Evolutionary conservation across 2,329 filamentous ascomycete species (phyloP), one percentile per base, ranked within the genome.

Genomic region (Fusarium concolor): DNA sequence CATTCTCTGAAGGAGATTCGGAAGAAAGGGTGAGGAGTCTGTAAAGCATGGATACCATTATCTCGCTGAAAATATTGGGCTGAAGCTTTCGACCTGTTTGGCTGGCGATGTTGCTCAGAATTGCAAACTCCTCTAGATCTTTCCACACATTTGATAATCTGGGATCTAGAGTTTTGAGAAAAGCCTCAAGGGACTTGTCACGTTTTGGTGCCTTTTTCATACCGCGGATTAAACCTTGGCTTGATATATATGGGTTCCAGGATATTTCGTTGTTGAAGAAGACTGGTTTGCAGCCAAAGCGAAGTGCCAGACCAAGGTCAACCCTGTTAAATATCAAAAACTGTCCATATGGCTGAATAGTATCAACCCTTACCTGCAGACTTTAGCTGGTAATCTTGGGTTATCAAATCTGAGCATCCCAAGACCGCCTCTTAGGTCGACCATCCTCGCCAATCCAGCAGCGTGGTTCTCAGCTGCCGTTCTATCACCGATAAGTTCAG

Each of bases 41-140:
- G 38, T 70, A 70, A 2, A 68, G 26, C 10, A 56, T 26, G 0
- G 56, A 73, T 17, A 67, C 47, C 71, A 63, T 69, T 20, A 47
- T 66, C 35, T 73, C 67, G 29, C 67, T 73, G 1, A 73, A 69
- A 1, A 62, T 62, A 3, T 66, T 70, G 3, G 65, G 64, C 2
- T 59, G 53, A 2, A 73, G 51, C 24, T 63, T 73, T 3, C 62
- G 35, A 4, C 28, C 31, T 17, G 66, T 70, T 35, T 73, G 68
- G 14, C 44, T 22, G 9, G 70, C 71, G 12, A 73, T 59, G 35
- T 69, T 72, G 28, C 70, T 53, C 3, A 71, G 49, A 2, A n/a
- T 49, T 10, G 58, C 38, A 9, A 68, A 72, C 10, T 60, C 57
- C 28, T 65, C 58, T 2, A 71, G 18, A 10, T 73, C 63, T 26